A percentile compares a stretch with the other conserved stretches of the same genome.
Evolutionary conservation across 768 basidiomycete species (phyloP).

Genomic region (Boletales sp.): DNA sequence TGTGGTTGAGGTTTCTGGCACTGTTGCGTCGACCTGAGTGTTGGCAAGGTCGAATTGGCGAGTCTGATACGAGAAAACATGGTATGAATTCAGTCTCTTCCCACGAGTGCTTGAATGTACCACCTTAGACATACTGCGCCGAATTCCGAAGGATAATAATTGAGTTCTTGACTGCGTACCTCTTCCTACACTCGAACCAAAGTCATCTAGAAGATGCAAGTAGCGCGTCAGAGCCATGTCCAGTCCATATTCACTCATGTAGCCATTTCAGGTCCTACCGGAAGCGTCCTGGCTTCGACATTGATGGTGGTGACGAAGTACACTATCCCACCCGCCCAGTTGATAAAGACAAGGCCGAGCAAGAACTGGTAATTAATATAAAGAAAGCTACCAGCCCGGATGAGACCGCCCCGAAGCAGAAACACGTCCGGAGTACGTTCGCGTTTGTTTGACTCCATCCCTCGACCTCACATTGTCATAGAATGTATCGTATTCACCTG

Average conservation of each 20-base stretch:
- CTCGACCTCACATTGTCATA: slow-evolving; percentile 32
- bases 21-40: slow-evolving; percentile 9
- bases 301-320: slow-evolving; percentile 69
- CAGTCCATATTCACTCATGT: slow-evolving; percentile 8
- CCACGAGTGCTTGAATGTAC: slow-evolving; percentile 13
- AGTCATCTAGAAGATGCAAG: slow-evolving; percentile 22
- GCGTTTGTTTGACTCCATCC: slow-evolving; percentile 7
- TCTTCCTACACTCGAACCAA: background rate
- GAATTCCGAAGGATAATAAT: too few relatives aligned
- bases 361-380: slow-evolving; percentile 90
- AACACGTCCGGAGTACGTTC: slow-evolving; percentile 93
- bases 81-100: slow-evolving; percentile 7
- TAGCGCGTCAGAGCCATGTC: slow-evolving; percentile 5
- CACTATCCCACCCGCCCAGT: slow-evolving; percentile 97
- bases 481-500: slow-evolving; percentile 99
- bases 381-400: slow-evolving; percentile 98
- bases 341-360: slow-evolving; percentile 97
- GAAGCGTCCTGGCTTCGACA: slow-evolving; percentile 50
- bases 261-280: slow-evolving; percentile 28
- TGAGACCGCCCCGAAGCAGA: slow-evolving; percentile 97
- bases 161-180: background rate
- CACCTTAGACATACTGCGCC: slow-evolving; percentile 9
- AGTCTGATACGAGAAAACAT: slow-evolving; percentile 10
- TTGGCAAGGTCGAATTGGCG: slow-evolving; percentile 4
- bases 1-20: slow-evolving; percentile 3